Evolutionary conservation across 2,329 filamentous ascomycete genomes (phyloP), one percentile per base, ranked within the genome.

Genomic region (Mycocentrospora acerina): DNA sequence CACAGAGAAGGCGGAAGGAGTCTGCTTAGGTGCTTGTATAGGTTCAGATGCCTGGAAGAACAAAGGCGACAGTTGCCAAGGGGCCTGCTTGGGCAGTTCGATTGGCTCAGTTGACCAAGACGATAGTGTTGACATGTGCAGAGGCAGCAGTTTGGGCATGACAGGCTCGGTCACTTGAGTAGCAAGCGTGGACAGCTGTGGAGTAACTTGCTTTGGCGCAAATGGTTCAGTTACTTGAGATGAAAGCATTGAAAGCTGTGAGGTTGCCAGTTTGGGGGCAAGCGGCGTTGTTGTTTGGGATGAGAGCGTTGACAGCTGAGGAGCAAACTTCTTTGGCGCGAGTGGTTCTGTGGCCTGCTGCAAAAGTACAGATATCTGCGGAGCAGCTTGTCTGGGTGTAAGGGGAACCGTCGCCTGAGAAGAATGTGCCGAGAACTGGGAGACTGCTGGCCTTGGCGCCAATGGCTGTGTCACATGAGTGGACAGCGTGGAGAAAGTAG

Each of bases 381-480:
- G 29, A 10, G 29, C 14, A 7, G 24, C 19, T n/a, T 14, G 35
- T 11, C 28, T 38, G 12, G 30, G 16, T 36, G 34, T 18, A 33
- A 24, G 36, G 4, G 55, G 54, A 24, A 46, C 44, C 9, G 44
- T 48, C 14, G 46, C 33, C 19, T 48, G 42, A n/a, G 44, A 36
- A 8, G 41, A 38, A n/a, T 57, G 17, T n/a, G 42, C 22, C 9
- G 51, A 45, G 25, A 5, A 62, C 12, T 18, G 29, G 7, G 35
- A 31, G 4, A 25, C 9, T 25, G 15, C 11, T 18, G 19, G 35
- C 26, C 33, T 46, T 14, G 38, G 33, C 28, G 32, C 29, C 13
- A 34, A 37, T 9, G 44, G 64, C 43, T 66, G 64, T 16, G 56
- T 64, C 18, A 44, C 42, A 32, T 61, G 53, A 9, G 51, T 42